Evolutionary conservation across 371 early-diverging fungal species (phyloP).

Genomic region (Syncephalastrum sp.): DNA sequence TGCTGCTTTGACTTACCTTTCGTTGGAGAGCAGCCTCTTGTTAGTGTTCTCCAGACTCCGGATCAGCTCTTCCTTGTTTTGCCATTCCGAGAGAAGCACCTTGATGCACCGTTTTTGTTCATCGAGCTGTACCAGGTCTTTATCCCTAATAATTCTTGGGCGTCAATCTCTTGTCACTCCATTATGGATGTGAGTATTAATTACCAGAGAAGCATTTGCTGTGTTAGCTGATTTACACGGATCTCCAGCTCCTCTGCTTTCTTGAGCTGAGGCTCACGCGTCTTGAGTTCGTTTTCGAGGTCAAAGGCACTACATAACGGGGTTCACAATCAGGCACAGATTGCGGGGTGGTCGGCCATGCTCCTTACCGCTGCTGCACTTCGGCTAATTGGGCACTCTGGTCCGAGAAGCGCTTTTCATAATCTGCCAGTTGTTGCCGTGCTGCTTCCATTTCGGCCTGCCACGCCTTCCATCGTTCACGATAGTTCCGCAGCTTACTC

Average conservation of each 20-base stretch:
- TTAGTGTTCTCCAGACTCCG: slow-evolving; percentile 39
- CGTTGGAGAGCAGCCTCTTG: slow-evolving; percentile 15
- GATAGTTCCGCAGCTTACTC: slow-evolving; percentile 51
- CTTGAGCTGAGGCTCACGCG: slow-evolving; percentile 47
- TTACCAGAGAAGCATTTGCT: slow-evolving; percentile 58
- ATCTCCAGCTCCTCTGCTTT: slow-evolving; percentile 55
- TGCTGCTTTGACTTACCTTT: slow-evolving; percentile 15
- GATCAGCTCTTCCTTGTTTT: slow-evolving; percentile 43
- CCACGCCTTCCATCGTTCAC: slow-evolving; percentile 59
- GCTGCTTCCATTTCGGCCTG: slow-evolving; percentile 47
- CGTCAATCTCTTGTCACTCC: too few species aligned
- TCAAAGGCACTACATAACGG: slow-evolving; percentile 43
- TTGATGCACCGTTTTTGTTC: slow-evolving; percentile 46
- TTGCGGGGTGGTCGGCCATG: too few species aligned
- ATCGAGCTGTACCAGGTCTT: slow-evolving; percentile 38
- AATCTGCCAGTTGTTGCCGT: slow-evolving; percentile 48
- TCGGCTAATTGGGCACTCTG: slow-evolving; percentile 29
- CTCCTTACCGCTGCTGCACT: slow-evolving; percentile 30
- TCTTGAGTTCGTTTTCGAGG: slow-evolving; percentile 51
- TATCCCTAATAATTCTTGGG: slow-evolving; percentile 18
- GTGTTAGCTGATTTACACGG: slow-evolving; percentile 56
- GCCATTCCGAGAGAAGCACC: slow-evolving; percentile 40
- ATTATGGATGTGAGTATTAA: background rate
- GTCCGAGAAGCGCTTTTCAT: slow-evolving; percentile 25
- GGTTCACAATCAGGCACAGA: background rate